phyloP scores from a whole-genome alignment of 495 filamentous ascomycete species.

The Penicillium coffeae region DNA sequence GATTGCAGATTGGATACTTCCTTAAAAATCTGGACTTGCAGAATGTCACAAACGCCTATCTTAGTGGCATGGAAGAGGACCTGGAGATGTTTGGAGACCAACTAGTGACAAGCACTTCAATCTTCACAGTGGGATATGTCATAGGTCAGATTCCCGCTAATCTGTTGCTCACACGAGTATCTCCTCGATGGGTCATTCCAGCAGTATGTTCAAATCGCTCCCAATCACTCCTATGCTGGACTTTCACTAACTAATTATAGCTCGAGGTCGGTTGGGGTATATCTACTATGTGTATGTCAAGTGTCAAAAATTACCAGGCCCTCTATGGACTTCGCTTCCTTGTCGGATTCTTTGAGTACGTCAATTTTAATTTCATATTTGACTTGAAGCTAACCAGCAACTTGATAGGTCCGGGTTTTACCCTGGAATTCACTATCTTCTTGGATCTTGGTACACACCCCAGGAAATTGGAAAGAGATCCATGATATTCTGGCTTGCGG shows the following conservation, averaged over 20 bases:
- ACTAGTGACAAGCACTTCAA: constrained; percentile 30
- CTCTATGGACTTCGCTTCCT: constrained; percentile 43
- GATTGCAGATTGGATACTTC: constrained; percentile 41
- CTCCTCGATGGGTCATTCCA: constrained; percentile 35
- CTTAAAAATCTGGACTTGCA: constrained; percentile 49
- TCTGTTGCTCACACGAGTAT: constrained; percentile 47
- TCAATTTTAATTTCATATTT: background rate
- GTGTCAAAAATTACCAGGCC: constrained; percentile 2
- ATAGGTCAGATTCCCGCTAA: constrained; percentile 55
- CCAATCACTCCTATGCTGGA: background rate
- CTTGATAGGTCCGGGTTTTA: constrained; percentile 30
- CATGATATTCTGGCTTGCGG: constrained; percentile 50
- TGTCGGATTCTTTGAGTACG: constrained; percentile 33
- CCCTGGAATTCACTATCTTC: constrained; percentile 31
- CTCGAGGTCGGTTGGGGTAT: constrained; percentile 19
- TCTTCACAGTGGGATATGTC: constrained; percentile 56
- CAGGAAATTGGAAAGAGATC: constrained; percentile 49
- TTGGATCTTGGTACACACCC: constrained; percentile 43
- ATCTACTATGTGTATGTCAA: constrained; percentile 3
- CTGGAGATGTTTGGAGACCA: constrained; percentile 17
- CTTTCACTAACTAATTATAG: constrained; percentile 7
- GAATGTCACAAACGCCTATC: constrained; percentile 50
- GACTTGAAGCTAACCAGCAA: background rate
- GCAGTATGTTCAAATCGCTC: background rate
- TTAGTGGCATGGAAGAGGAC: constrained; percentile 42